Conservation (phyloP, 2,329 filamentous ascomycete genomes). For the Bipolaris sorokiniana region DNA sequence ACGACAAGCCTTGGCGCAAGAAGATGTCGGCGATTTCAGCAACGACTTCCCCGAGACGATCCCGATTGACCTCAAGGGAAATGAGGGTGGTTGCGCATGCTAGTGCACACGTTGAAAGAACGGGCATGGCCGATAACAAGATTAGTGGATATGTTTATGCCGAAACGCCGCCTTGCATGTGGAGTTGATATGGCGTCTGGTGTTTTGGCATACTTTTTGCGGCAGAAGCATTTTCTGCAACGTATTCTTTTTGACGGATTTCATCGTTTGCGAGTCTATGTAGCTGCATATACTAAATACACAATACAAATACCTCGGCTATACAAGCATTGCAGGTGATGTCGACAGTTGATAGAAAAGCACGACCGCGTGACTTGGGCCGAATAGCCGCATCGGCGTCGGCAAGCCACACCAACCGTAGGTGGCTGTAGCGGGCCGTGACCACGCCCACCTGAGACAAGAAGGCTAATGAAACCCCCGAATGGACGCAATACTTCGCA, state of each 20-base stretch:
- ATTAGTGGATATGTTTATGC: slow-evolving; percentile 3
- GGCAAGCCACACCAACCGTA: slow-evolving; percentile 22
- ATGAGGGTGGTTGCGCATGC: slow-evolving; percentile 91
- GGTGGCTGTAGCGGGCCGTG: slow-evolving; percentile 15
- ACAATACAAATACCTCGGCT: slow-evolving; percentile 11
- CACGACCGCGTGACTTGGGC: slow-evolving; percentile 4
- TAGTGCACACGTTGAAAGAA: slow-evolving; percentile 49
- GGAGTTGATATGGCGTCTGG: slow-evolving; percentile 41
- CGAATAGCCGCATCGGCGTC: slow-evolving; percentile 21
- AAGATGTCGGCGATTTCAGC: slow-evolving; percentile 97
- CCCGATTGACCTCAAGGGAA: slow-evolving; percentile 95
- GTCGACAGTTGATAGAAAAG: neutral
- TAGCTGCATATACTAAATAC: slow-evolving; percentile 21
- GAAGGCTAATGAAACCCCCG: slow-evolving; percentile 16
- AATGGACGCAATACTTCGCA: slow-evolving; percentile 1
- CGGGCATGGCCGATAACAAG: slow-evolving; percentile 13
- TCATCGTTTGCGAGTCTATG: slow-evolving; percentile 16
- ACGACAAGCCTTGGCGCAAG: slow-evolving; percentile 90
- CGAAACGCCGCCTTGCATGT: slow-evolving; percentile 14
- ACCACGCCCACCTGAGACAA: slow-evolving; percentile 22
- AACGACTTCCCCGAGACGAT: slow-evolving; percentile 98
- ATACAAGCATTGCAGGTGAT: neutral
- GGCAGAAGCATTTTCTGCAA: slow-evolving; percentile 23
- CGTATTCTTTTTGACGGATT: slow-evolving; percentile 11
- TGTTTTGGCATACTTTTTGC: slow-evolving; percentile 28